Conservation (phyloP, 2,329 filamentous ascomycete species). For the Diaporthe vaccinii region DNA sequence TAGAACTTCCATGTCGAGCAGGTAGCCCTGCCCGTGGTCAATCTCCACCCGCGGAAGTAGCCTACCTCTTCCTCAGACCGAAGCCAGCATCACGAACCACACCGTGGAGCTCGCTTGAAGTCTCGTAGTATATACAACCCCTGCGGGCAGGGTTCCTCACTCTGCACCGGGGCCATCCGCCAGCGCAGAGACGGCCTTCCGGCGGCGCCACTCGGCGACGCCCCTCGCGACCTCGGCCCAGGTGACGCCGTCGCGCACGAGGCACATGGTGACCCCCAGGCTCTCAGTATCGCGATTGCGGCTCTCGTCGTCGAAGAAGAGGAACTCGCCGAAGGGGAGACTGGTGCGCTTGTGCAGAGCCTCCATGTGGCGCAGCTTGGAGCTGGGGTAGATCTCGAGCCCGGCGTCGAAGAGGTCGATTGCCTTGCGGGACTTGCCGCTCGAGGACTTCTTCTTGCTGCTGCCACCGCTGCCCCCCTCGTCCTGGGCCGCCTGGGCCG, state of each 20-base stretch:
- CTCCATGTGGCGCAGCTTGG: slow-evolving; percentile 89
- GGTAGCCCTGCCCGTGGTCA: background rate
- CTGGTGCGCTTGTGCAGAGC: slow-evolving; percentile 78
- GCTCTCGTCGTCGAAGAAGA: slow-evolving; percentile 96
- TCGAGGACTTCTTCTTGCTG: slow-evolving; percentile 40
- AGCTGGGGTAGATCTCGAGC: slow-evolving; percentile 79
- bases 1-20: background rate
- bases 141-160: background rate
- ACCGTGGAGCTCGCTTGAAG: rapidly evolving
- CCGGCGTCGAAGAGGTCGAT: slow-evolving; percentile 72
- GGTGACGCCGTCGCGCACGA: slow-evolving; percentile 84
- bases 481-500: slow-evolving; percentile 40
- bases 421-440: slow-evolving; percentile 57
- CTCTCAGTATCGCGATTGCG: slow-evolving; percentile 85
- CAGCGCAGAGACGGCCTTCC: slow-evolving; percentile 61
- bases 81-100: background rate
- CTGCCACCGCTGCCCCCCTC: slow-evolving; percentile 40
- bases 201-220: slow-evolving; percentile 83
- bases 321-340: slow-evolving; percentile 83
- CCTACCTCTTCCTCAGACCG: background rate
- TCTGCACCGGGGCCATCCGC: background rate
- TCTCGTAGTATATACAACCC: background rate
- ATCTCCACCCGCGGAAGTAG: background rate
- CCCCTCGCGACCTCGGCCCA: slow-evolving; percentile 84
- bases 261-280: slow-evolving; percentile 85